Conservation (phyloP, 192 early-diverging fungal species). For the Linnemannia schmuckeri region DNA sequence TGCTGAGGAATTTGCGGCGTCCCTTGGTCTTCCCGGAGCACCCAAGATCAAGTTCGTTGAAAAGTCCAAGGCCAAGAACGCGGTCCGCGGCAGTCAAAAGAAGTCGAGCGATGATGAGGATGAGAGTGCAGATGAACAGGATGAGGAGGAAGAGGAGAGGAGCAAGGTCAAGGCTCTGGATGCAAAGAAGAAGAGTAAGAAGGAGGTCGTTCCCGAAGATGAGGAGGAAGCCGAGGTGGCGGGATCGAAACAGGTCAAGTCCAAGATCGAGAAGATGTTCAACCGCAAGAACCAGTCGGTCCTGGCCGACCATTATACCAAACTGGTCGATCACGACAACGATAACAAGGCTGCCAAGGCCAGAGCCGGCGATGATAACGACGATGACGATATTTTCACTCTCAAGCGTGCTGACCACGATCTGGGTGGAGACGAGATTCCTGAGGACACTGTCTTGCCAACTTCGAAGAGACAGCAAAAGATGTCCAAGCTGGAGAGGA, state of each 20-base stretch:
- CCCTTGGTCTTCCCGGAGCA: slow-evolving; percentile 94
- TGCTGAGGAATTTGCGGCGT: slow-evolving; percentile 86
- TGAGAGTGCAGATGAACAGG: slow-evolving; percentile 54
- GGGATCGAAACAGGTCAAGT: slow-evolving; percentile 65
- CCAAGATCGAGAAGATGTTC: slow-evolving; percentile 95
- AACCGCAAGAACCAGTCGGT: slow-evolving; percentile 91
- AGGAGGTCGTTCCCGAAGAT: slow-evolving; percentile 45
- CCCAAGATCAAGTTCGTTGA: slow-evolving; percentile 95
- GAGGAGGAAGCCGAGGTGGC: slow-evolving; percentile 8
- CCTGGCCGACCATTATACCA: slow-evolving; percentile 92
- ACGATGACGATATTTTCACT: slow-evolving; percentile 87
- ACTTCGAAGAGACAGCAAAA: slow-evolving; percentile 65
- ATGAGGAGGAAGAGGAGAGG: slow-evolving; percentile 45
- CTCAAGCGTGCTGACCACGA: slow-evolving; percentile 88
- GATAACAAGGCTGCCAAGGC: slow-evolving; percentile 47
- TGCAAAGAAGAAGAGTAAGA: slow-evolving; percentile 54
- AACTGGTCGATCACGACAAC: slow-evolving; percentile 77
- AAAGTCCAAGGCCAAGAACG: slow-evolving; percentile 78
- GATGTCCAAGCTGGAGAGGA: slow-evolving; percentile 74
- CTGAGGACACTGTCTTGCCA: slow-evolving; percentile 46
- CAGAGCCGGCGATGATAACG: slow-evolving; percentile 57
- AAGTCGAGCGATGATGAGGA: slow-evolving; percentile 53
- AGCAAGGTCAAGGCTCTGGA: slow-evolving; percentile 38
- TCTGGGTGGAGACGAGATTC: slow-evolving; percentile 65
- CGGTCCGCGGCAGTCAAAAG: slow-evolving; percentile 67